Evolutionary conservation across 1,139 yeast species (phyloP), one percentile per base, ranked within the genome.

Genomic region (Yamadazyma sp.): DNA sequence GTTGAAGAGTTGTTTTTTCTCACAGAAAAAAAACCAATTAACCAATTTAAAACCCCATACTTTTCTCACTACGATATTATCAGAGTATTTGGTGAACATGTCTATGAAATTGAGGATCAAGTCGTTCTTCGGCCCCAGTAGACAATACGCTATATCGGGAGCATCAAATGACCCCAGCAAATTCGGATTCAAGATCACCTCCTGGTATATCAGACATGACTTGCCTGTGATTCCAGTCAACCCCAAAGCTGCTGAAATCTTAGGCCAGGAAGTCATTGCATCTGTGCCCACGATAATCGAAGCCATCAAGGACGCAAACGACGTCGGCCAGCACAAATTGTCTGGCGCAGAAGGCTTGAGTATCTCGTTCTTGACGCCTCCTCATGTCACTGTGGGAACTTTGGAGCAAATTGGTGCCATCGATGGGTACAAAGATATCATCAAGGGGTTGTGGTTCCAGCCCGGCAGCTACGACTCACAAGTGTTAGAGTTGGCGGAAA

Each of bases 391-490:
- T 2, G 59, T 62, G 14, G 53, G 61, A 7, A 70, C 81, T 1
- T 60, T 86, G 35, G 58, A 68, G 33, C 73, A 71, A 33, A 65
- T 75, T 16, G 55, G 64, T 34, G 34, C 55, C 6, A 49, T 66
- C 41, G 55, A 59, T 1, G 62, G 66, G 2, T 64, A 59, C 51
- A 47, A 58, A 38, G 49, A 49, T 8, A 44, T 61, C 1, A 64
- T 87, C 22, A 75, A 75, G 48, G 81, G 83, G 0, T 64, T 85
- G 22, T 87, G 95, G 95, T 80, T 85, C 47, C 95, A 87, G 55
- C 95, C 95, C 0, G 95, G 95, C 0, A 75, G 87, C 26, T 84
- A 75, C 48, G 81, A 83, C 50, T 58, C 60, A 7, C 69, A 64
- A n/a, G 82, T 80, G 3, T 58, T 84, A 35, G 66, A 69, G 1